These are phyloP conservation scores for Diutina siamensis DNA, from an alignment of 1,139 yeast species.

Conservation along the genomic window DNA sequence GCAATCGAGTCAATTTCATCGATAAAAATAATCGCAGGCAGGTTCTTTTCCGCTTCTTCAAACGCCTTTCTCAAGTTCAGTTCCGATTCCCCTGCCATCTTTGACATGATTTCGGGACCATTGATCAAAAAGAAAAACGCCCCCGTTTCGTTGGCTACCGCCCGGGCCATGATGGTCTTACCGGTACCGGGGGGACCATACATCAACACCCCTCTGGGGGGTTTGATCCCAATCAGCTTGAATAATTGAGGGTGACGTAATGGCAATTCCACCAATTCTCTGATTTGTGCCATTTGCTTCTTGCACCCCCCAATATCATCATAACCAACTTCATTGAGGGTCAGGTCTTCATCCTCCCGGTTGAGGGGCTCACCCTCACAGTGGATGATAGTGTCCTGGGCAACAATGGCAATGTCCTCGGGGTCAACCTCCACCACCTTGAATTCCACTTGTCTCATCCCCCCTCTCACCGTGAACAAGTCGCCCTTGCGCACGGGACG, in stretches of 20 bases:
- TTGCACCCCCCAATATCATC: slow-evolving; percentile 99
- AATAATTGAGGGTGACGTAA: slow-evolving; percentile 94
- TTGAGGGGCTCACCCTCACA: slow-evolving; percentile 99
- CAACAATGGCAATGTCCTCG: slow-evolving; percentile 92
- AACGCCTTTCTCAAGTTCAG: slow-evolving; percentile 94
- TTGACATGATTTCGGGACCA: slow-evolving; percentile 99
- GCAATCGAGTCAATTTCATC: slow-evolving; percentile 99
- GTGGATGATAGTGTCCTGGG: slow-evolving; percentile 96
- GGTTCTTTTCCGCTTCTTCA: slow-evolving; percentile 98
- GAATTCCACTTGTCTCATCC: slow-evolving; percentile 97
- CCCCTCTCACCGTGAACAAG: slow-evolving; percentile 92
- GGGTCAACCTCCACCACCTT: slow-evolving; percentile 98
- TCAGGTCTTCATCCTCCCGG: slow-evolving; percentile 97
- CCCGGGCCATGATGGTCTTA: slow-evolving; percentile 98
- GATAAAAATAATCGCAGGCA: slow-evolving; percentile 93
- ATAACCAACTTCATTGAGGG: slow-evolving; percentile 92
- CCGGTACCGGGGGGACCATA: slow-evolving; percentile 99
- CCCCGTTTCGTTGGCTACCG: slow-evolving; percentile 98
- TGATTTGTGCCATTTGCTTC: slow-evolving; percentile 96
- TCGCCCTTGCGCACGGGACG: slow-evolving; percentile 98
- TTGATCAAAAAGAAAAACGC: slow-evolving; percentile 95
- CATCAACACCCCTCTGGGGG: slow-evolving; percentile 95
- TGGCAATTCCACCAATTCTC: slow-evolving; percentile 94
- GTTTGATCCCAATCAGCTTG: slow-evolving; percentile 94
- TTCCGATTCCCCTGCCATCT: slow-evolving; percentile 99